A percentile compares a stretch with the other conserved stretches of the same genome.
phyloP scores from a whole-genome alignment of 805 yeast species.

The Yarrowia sp. region DNA sequence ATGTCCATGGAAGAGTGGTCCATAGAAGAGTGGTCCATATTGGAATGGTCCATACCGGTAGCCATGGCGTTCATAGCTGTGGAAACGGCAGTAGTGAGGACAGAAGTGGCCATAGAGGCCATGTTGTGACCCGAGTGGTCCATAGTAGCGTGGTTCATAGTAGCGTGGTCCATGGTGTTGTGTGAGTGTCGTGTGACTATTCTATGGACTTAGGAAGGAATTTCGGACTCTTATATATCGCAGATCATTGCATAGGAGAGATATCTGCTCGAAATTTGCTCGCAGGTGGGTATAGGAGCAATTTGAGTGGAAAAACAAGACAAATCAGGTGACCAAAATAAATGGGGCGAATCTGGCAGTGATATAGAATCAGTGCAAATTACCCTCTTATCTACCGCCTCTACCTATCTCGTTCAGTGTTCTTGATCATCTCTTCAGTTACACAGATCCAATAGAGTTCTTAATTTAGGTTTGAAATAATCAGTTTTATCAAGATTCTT shows the following conservation, averaged over 20 bases:
- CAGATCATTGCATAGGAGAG: not conserved
- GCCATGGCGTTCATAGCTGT: constrained; percentile 23
- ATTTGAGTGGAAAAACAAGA: not conserved
- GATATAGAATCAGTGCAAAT: too few species aligned
- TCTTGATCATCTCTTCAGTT: too few species aligned
- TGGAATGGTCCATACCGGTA: constrained; percentile 24
- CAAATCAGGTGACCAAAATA: too few species aligned
- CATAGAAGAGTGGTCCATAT: constrained; percentile 43
- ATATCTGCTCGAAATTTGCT: constrained; percentile 31
- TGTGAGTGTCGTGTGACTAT: not conserved
- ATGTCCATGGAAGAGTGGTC: constrained; percentile 42
- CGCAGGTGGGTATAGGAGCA: not conserved
- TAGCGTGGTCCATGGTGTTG: constrained; percentile 22
- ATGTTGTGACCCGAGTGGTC: constrained; percentile 28
- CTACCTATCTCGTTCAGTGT: too few species aligned
- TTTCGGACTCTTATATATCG: not conserved
- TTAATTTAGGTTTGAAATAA: too few species aligned
- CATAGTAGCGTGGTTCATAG: constrained; percentile 31
- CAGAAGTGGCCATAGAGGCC: constrained; percentile 28
- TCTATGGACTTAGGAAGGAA: too few species aligned
- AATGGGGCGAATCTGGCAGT: too few species aligned
- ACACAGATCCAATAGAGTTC: too few species aligned
- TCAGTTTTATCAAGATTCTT: too few species aligned
- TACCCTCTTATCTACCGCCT: too few species aligned
- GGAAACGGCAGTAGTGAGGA: constrained; percentile 5